Evolutionary conservation across 805 yeast genomes (phyloP), one percentile per base, ranked within the genome.

Genomic region (Ogataea dorogensis): DNA sequence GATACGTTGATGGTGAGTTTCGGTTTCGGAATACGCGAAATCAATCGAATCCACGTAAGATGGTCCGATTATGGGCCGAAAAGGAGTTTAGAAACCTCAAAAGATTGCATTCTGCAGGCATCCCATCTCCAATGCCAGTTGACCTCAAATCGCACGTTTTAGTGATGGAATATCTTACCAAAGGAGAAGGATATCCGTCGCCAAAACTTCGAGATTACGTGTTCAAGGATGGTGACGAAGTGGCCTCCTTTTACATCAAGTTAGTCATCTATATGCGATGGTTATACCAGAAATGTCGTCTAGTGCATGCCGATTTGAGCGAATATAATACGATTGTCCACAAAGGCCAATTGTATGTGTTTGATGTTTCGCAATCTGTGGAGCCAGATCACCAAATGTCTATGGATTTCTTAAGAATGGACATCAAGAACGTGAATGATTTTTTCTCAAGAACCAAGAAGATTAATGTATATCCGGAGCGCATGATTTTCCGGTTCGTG

Each of bases 381-480:
- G 98, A 93, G 59, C 97, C 96, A 7, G 96, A 88, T 51, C 99
- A 93, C 62, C 98, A 96, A 8, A 87, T 87, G 87, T 84, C 95
- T 27, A 69, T 93, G 47, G 98, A 93, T 59, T 93, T 93, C 58
- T 64, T 93, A 42, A 71, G 99, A 56, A 93, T 93, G 98, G 99
- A 93, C 63, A 89, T 93, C 55, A 93, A 91, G 59, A 93, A 93
- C 55, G 86, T 91, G 16, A 93, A 91, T 54, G 93, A 86, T 51
- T 93, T 81, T 59, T 93, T 93, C 53, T 70, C 71, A 40, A 71
- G 79, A 43, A 74, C 73, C 51, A 79, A 81, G 58, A 80, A 81
- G 23, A 86, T 89, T 26, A 73, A 75, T 33, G 82, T 86, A 11
- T 83, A 84, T 50, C 77, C 94, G 3, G 98, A 93, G 59, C 71